Evolutionary conservation across 768 basidiomycete genomes (phyloP), one percentile per base, ranked within the genome.

Genomic region (Postia placenta): DNA sequence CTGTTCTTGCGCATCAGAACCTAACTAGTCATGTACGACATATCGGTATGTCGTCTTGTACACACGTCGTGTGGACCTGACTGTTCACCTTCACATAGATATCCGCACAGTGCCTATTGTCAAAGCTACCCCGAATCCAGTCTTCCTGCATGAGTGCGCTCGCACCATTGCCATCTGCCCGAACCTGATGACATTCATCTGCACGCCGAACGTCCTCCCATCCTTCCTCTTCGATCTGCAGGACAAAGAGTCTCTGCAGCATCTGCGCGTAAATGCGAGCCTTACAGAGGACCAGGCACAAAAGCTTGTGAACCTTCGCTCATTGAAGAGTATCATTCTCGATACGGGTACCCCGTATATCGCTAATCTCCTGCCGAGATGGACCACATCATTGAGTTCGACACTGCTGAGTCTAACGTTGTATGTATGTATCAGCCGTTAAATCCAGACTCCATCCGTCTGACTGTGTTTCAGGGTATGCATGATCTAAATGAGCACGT

Each of bases 271-370:
- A n/a, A 59, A 68, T 35, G 82, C 76, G 0, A 65, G 68, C n/a
- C 60, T 88, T n/a, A 76, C 77, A 0, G 67, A 68, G 0, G 68
- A 72, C 17, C 82, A 86, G 55, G 62, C 74, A 0, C 56, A 64
- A 17, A 63, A 70, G 47, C 67, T 87, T 22, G 49, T 67, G 11
- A 58, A 69, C 20, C 51, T 80, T 15, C 50, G 52, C 17, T 63
- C 62, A 0, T 60, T 87, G 26, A 68, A 69, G 11, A 69, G 60
- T 20, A 56, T 90, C 14, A 65, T 73, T 4, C 64, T 89, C 23
- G 79, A 87, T 43, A 70, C 64, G 44, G 76, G 80, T n/a, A 79
- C 79, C 2, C 82, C 81, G 80, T 76, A 74, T 54, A 64, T 83
- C 19, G 66, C 84, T 45, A 75, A 84, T 58, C 55, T 69, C 5